These are phyloP conservation scores for Trichocladium uniseriatum DNA, from an alignment of 495 filamentous ascomycete species.

Conservation along the genomic window DNA sequence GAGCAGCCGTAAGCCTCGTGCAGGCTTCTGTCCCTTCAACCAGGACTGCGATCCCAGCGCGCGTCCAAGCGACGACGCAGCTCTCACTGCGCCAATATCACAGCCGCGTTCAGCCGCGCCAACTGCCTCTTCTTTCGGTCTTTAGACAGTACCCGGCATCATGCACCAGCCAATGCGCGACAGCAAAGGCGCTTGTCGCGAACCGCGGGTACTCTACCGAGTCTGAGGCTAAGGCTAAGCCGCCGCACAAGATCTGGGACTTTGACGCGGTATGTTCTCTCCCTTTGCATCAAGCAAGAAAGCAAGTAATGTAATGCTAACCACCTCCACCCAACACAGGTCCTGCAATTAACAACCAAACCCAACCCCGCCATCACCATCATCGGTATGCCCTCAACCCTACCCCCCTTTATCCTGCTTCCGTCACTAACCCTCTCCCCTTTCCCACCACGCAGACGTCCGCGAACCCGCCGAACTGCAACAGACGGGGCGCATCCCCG, in stretches of 20 bases:
- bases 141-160: not conserved
- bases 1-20: conserved; percentile 1
- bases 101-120: not conserved
- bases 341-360: conserved; percentile 14
- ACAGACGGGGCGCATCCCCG: conserved; percentile 65
- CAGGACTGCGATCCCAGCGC: not conserved
- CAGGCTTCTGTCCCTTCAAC: not conserved
- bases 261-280: conserved; percentile 35
- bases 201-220: conserved; percentile 10
- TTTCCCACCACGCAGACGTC: conserved; percentile 48
- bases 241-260: conserved; percentile 32
- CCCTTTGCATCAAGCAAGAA: not conserved
- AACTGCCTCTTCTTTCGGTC: not conserved
- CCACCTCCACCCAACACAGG: not conserved
- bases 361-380: conserved; percentile 7
- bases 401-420: not conserved
- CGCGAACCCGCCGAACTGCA: conserved; percentile 75
- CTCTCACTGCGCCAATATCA: not conserved
- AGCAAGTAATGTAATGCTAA: not conserved
- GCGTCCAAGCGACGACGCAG: not conserved
- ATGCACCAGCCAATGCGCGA: not conserved
- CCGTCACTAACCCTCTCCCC: not conserved
- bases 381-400: conserved; percentile 4
- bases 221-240: conserved; percentile 9
- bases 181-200: not conserved